Evolutionary conservation across 1,139 yeast species (phyloP).

Genomic region (Hanseniaspora uvarum): DNA sequence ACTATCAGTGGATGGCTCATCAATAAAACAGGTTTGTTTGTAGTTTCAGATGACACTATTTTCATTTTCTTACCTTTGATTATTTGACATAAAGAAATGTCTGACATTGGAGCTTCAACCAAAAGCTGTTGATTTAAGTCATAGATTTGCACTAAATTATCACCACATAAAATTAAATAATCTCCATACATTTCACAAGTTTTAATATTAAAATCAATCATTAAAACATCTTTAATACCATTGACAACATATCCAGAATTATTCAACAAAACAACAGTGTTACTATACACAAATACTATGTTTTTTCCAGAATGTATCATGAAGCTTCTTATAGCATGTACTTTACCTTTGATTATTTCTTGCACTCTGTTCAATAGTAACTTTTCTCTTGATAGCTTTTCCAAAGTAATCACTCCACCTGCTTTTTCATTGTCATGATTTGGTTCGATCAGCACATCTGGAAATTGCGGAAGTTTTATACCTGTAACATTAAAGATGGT

Average conservation of each 20-base stretch:
- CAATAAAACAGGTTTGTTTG: slow-evolving; percentile 40
- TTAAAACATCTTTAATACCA: slow-evolving; percentile 40
- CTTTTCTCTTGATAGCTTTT: slow-evolving; percentile 33
- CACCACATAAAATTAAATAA: slow-evolving; percentile 51
- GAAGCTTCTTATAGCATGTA: slow-evolving; percentile 55
- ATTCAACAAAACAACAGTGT: slow-evolving; percentile 62
- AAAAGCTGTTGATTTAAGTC: slow-evolving; percentile 39
- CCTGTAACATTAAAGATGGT: slow-evolving; percentile 47
- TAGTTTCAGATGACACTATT: slow-evolving; percentile 36
- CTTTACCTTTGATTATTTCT: slow-evolving; percentile 28
- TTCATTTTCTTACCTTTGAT: slow-evolving; percentile 59
- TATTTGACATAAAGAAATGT: slow-evolving; percentile 51
- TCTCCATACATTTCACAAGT: slow-evolving; percentile 49
- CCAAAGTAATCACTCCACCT: slow-evolving; percentile 23
- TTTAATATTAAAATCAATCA: slow-evolving; percentile 54
- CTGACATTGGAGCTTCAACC: slow-evolving; percentile 17
- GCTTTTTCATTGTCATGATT: neutral
- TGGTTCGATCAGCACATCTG: slow-evolving; percentile 28
- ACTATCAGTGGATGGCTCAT: slow-evolving; percentile 63
- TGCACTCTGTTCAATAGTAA: slow-evolving; percentile 32
- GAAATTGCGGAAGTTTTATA: slow-evolving; percentile 41
- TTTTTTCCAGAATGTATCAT: slow-evolving; percentile 42
- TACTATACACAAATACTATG: slow-evolving; percentile 58
- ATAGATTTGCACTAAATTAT: slow-evolving; percentile 64
- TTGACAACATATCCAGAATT: slow-evolving; percentile 55